Conservation (phyloP, 495 filamentous ascomycete species). For the Chaetomium fimeti region DNA sequence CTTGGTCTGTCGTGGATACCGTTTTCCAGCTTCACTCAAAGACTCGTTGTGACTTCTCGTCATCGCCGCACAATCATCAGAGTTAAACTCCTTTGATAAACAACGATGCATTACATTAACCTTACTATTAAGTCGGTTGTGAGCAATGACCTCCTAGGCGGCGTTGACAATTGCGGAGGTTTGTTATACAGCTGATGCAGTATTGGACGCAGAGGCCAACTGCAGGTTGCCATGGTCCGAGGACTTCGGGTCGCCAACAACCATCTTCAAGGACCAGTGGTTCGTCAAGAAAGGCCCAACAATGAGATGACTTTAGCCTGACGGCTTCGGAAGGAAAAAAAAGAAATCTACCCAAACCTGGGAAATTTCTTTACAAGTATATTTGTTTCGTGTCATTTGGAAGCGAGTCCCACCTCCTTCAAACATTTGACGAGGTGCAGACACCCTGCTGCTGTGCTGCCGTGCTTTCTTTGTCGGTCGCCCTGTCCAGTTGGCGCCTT, state of each 20-base stretch:
- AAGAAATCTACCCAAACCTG: too few relatives aligned
- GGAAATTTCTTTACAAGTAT: too few relatives aligned
- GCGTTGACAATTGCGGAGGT: background rate
- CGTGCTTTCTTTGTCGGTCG: background rate
- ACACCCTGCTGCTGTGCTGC: too few relatives aligned
- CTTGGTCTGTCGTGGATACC: background rate
- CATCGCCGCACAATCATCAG: background rate
- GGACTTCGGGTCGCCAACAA: background rate
- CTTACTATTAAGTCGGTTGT: too few relatives aligned
- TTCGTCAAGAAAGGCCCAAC: background rate
- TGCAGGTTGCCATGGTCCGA: background rate
- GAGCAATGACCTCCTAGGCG: background rate
- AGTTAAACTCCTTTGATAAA: background rate
- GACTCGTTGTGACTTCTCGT: background rate
- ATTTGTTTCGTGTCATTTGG: background rate
- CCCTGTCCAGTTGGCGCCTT: background rate
- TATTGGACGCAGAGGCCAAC: background rate
- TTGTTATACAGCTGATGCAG: background rate
- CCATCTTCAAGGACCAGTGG: background rate
- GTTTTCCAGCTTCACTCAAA: background rate
- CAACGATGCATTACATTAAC: too few relatives aligned
- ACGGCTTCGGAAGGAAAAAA: too few relatives aligned
- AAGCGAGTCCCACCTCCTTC: too few relatives aligned
- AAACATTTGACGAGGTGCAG: too few relatives aligned
- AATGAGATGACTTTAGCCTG: too few relatives aligned